phyloP scores from a whole-genome alignment of 1,284 basidiomycete genomes.

The Pseudozyma pruni region DNA sequence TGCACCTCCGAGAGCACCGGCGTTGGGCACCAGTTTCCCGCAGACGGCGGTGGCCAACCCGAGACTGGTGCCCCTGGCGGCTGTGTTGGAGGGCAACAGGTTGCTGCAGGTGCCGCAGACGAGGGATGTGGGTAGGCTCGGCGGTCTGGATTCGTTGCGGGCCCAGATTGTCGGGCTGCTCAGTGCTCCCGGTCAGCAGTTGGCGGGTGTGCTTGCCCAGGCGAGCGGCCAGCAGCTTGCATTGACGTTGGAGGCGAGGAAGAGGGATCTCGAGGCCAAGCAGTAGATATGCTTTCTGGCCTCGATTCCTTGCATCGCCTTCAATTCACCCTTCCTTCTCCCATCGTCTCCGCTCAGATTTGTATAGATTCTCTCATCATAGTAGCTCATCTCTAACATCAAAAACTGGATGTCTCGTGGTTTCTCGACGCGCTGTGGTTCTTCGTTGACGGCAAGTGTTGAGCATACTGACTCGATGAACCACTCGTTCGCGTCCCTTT shows the following conservation, averaged over 20 bases:
- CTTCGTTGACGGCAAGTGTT: background rate
- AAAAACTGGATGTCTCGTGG: no score
- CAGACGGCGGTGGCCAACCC: constrained; percentile 46
- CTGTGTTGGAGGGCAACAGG: constrained; percentile 50
- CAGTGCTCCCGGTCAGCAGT: constrained; percentile 52
- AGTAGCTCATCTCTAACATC: no score
- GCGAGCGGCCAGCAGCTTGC: constrained; percentile 56
- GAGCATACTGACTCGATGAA: constrained; percentile 24
- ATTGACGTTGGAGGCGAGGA: constrained; percentile 58
- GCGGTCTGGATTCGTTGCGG: constrained; percentile 51
- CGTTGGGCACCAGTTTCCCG: constrained; percentile 13
- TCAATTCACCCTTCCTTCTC: background rate
- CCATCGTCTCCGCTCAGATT: background rate
- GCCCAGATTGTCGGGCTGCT: constrained; percentile 65
- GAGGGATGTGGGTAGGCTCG: constrained; percentile 54
- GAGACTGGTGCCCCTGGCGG: constrained; percentile 54
- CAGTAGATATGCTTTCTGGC: constrained; percentile 9
- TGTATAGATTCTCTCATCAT: constrained; percentile 17
- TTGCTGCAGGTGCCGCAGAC: constrained; percentile 53
- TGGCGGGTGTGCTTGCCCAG: constrained; percentile 58
- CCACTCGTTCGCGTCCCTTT: background rate
- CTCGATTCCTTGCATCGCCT: background rate
- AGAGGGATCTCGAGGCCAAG: constrained; percentile 57
- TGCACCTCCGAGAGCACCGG: constrained; percentile 28
- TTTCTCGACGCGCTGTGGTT: background rate